Evolutionary conservation across 2,329 filamentous ascomycete genomes (phyloP).

Genomic region (Penicillium sp.): DNA sequence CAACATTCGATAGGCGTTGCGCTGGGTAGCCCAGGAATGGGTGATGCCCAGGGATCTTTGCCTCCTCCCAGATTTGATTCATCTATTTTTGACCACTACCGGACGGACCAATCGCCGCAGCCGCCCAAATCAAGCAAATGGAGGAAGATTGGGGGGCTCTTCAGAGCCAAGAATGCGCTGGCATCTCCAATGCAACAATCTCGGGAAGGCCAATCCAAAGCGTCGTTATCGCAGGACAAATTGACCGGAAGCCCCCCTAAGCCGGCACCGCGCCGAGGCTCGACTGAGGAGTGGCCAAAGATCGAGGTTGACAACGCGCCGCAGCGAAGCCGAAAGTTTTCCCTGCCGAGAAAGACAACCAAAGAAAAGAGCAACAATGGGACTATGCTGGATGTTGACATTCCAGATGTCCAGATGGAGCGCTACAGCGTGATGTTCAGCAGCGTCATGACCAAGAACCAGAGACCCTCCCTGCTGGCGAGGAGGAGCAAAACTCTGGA

Average conservation of each 20-base stretch:
- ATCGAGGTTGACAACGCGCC: slow-evolving; percentile 13
- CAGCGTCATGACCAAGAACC: slow-evolving; percentile 58
- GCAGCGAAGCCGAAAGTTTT: slow-evolving; percentile 13
- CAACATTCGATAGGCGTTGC: slow-evolving; percentile 67
- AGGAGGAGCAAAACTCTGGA: slow-evolving; percentile 40
- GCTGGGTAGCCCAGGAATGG: slow-evolving; percentile 62
- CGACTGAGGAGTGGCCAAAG: slow-evolving; percentile 22
- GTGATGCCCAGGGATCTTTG: slow-evolving; percentile 19
- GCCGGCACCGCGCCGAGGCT: background rate
- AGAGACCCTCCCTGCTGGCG: slow-evolving; percentile 32
- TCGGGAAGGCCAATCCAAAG: background rate
- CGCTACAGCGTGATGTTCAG: slow-evolving; percentile 94
- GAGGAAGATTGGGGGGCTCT: slow-evolving; percentile 48
- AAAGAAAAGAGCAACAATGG: slow-evolving; percentile 11
- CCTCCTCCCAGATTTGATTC: slow-evolving; percentile 19
- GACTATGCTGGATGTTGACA: slow-evolving; percentile 67
- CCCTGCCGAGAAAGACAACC: slow-evolving; percentile 5
- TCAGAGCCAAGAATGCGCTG: slow-evolving; percentile 37
- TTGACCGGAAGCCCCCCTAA: background rate
- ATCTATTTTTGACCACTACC: slow-evolving; percentile 9
- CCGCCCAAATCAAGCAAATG: slow-evolving; percentile 44
- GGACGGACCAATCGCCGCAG: slow-evolving; percentile 9
- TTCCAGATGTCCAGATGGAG: slow-evolving; percentile 77
- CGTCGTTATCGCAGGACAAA: background rate
- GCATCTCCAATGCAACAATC: slow-evolving; percentile 19